Conservation (phyloP, 306 rosid species). For the Cucumis cinereus region DNA sequence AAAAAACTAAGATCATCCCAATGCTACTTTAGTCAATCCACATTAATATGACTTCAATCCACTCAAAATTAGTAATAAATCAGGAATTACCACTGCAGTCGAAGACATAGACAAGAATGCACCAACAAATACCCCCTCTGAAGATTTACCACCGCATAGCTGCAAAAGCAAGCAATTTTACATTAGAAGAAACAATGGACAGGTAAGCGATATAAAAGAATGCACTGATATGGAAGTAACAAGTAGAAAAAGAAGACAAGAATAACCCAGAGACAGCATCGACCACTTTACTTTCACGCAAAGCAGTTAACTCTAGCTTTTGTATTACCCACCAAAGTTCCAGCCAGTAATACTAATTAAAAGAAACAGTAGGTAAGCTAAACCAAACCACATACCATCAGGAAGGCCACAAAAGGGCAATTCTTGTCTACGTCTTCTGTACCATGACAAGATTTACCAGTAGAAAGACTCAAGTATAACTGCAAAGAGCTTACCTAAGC, state of each 20-base stretch:
- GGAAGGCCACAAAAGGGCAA: background rate
- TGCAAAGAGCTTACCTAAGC: background rate
- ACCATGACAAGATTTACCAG: background rate
- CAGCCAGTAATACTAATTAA: background rate
- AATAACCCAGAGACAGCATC: background rate
- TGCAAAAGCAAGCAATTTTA: constrained; percentile 37
- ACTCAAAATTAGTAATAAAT: background rate
- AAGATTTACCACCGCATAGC: constrained; percentile 92
- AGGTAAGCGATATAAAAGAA: background rate
- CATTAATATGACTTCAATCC: background rate
- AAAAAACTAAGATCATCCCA: background rate
- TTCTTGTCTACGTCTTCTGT: background rate
- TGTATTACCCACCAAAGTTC: background rate
- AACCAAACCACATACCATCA: background rate
- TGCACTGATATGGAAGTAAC: background rate
- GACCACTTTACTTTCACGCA: background rate
- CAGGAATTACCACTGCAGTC: constrained; percentile 76
- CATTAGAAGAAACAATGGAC: constrained; percentile 21
- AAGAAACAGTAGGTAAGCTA: background rate
- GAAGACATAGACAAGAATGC: constrained; percentile 89
- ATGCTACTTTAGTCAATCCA: background rate
- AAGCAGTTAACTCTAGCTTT: background rate
- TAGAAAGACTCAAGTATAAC: background rate
- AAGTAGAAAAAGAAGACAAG: background rate
- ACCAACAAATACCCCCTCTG: constrained; percentile 89